These are phyloP conservation scores for Eucalyptus marginata DNA, from an alignment of 345 rosid species.

Conservation along the genomic window DNA sequence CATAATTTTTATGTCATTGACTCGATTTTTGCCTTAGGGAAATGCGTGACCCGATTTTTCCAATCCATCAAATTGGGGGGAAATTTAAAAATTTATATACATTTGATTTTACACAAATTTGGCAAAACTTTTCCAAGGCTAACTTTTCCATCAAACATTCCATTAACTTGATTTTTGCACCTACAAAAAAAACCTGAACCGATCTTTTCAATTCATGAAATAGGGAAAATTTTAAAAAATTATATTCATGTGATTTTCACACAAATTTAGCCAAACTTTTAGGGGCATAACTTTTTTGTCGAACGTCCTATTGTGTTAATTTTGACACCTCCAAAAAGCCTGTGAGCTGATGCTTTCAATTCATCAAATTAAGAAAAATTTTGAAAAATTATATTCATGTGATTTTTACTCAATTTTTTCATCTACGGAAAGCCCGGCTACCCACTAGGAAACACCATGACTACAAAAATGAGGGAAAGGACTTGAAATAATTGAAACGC, in stretches of 20 bases:
- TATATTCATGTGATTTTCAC: background rate
- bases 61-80: background rate
- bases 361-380: background rate
- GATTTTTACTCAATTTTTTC: too few species aligned
- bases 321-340: background rate
- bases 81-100: too few species aligned
- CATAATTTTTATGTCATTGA: background rate
- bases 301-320: background rate
- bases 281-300: background rate
- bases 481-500: too few species aligned
- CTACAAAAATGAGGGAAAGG: too few species aligned
- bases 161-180: background rate
- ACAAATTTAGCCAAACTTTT: too few species aligned
- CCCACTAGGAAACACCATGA: background rate
- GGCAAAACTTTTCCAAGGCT: background rate
- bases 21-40: background rate
- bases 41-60: accelerated
- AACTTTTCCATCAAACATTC: background rate
- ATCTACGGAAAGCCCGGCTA: too few species aligned
- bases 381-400: too few species aligned
- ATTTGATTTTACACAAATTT: background rate
- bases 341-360: background rate
- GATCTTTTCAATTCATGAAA: background rate
- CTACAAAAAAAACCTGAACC: background rate
- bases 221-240: background rate